Base-by-base conservation (phyloP, 2,329 filamentous ascomycete genomes). In the Elsinoe perseae region DNA sequence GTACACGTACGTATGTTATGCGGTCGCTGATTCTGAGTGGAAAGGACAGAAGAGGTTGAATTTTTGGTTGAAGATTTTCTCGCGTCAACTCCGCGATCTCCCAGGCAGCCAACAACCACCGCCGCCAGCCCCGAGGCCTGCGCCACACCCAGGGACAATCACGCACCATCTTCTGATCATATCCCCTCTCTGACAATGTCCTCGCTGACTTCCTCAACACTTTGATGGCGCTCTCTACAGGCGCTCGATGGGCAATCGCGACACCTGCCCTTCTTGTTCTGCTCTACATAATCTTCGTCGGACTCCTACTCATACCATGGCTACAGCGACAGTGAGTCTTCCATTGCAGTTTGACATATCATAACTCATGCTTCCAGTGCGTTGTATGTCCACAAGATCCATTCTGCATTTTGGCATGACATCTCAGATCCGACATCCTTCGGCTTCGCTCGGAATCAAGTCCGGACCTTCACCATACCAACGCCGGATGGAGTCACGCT, bases 371-470 rank as follows among this genome's bases (percentile, higher is more conserved):
- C 18, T 59, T 25, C 57, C 9, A 95, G 90, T 66, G 84, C 86
- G 21, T 70, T 96, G 4, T 98, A 97, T 68, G 84, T 86, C 25
- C 86, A 97, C 71, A 87, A 86, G 60, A 69, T 95, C 62, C 85
- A 85, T 84, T 2, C 76, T 81, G 2, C 82, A 79, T 68, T 90
- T 82, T 90, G 83, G 80, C 77, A 85, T 61, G 82, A 95, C 66
- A 69, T 91, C 42, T 81, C 89, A 60, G 77, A 83, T 58, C 88
- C 90, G 0, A 87, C 95, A 67, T 79, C 80, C 62, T 95, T 89
- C 77, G 91, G 91, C 0, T 96, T 95, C 70, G 83, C 88, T 55
- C 87, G 83, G 66, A 89, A 90, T 63, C 92, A 97, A 72, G 86
- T 95, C 2, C 90, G 89, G 4, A 87, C 92, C 0, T 96, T 97